Evolutionary conservation across 176 grass and related monocot species (phyloP).

Genomic region (Thinopyrum elongatum): DNA sequence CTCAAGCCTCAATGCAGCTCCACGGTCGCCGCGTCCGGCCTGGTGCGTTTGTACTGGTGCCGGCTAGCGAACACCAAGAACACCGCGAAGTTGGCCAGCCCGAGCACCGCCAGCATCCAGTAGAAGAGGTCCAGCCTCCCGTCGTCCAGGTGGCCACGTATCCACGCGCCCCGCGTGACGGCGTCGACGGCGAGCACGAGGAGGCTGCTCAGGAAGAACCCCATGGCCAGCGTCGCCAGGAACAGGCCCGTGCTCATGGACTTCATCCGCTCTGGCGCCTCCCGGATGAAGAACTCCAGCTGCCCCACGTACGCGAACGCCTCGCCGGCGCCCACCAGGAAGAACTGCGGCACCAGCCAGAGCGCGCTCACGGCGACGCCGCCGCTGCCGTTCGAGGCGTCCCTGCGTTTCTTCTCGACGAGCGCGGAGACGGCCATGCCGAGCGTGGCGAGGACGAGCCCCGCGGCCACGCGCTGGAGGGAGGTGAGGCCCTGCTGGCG

Average conservation of each 20-base stretch:
- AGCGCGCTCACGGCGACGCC: slow-evolving; percentile 31
- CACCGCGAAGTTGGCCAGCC: slow-evolving; percentile 32
- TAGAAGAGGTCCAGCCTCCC: slow-evolving; percentile 63
- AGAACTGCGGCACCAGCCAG: slow-evolving; percentile 62
- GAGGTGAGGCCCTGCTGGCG: slow-evolving; percentile 43
- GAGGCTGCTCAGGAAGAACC: slow-evolving; percentile 59
- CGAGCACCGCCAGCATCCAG: slow-evolving; percentile 60
- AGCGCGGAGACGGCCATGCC: slow-evolving; percentile 54
- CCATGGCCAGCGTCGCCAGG: slow-evolving; percentile 54
- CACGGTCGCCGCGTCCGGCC: not conserved
- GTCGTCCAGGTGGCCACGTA: slow-evolving; percentile 29
- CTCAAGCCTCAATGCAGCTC: not conserved
- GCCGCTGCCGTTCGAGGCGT: not conserved
- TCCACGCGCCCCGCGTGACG: slow-evolving; percentile 42
- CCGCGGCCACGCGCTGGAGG: slow-evolving; percentile 52
- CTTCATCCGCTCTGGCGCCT: slow-evolving; percentile 66
- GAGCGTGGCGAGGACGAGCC: slow-evolving; percentile 41
- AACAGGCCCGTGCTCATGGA: slow-evolving; percentile 71
- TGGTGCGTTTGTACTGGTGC: slow-evolving; percentile 41
- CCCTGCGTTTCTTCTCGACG: slow-evolving; percentile 41
- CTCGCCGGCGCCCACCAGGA: slow-evolving; percentile 68
- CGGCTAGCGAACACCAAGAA: slow-evolving; percentile 42
- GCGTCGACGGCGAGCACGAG: slow-evolving; percentile 39
- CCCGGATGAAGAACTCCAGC: slow-evolving; percentile 69
- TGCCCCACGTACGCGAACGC: slow-evolving; percentile 76